phyloP scores from a whole-genome alignment of 2,329 filamentous ascomycete species.

The Alternaria hordeiaustralica region DNA sequence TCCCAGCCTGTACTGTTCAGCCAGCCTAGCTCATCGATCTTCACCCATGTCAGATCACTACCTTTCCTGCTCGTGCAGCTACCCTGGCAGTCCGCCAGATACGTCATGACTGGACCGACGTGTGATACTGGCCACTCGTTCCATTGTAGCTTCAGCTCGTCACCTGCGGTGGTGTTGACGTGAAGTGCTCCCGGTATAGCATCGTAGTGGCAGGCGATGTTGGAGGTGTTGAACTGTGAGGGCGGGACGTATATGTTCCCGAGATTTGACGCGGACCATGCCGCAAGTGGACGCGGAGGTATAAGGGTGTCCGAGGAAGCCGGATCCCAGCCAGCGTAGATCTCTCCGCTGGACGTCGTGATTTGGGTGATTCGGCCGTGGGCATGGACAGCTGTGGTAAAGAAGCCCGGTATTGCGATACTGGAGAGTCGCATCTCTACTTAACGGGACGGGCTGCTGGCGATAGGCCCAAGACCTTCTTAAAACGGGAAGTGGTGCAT shows the following conservation, averaged over 20 bases:
- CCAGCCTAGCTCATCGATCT: constrained; percentile 40
- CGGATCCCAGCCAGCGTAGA: constrained; percentile 35
- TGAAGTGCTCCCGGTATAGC: constrained; percentile 58
- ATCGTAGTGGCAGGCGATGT: constrained; percentile 65
- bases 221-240: constrained; percentile 27
- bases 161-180: constrained; percentile 64
- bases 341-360: constrained; percentile 21
- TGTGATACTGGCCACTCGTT: constrained; percentile 51
- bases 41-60: constrained; percentile 35
- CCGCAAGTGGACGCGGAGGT: constrained; percentile 18
- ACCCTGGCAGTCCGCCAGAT: constrained; percentile 39
- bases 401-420: neutral
- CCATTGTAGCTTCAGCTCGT: constrained; percentile 60
- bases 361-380: constrained; percentile 34
- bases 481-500: too few species aligned
- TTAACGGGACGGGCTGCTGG: too few species aligned
- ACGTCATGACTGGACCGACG: constrained; percentile 43
- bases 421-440: too few species aligned
- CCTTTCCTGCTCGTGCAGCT: constrained; percentile 30
- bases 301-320: constrained; percentile 8
- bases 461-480: too few species aligned
- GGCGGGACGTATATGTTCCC: constrained; percentile 35
- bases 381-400: neutral
- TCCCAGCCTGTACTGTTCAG: constrained; percentile 32
- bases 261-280: constrained; percentile 33